Evolutionary conservation across 257 asterid species (phyloP).

Genomic region (Agastache rugosa): DNA sequence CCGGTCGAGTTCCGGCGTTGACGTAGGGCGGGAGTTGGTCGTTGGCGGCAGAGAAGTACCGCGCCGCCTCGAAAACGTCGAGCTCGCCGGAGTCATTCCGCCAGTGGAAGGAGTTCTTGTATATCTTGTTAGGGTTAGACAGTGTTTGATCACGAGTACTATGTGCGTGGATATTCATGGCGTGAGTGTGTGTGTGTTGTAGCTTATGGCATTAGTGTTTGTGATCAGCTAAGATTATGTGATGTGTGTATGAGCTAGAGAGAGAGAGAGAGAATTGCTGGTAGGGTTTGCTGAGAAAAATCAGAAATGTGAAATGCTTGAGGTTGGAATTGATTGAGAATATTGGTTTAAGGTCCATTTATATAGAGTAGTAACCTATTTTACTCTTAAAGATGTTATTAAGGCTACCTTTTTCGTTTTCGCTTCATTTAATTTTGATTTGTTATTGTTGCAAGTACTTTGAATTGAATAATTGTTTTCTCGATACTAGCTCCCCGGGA

Average conservation of each 20-base stretch:
- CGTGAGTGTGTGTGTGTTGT: constrained; percentile 2
- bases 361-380: constrained; percentile 40
- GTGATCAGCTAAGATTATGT: not conserved
- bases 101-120: constrained; percentile 59
- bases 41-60: constrained; percentile 64
- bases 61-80: constrained; percentile 87
- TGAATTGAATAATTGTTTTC: not conserved
- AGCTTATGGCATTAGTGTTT: not conserved
- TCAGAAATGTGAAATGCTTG: not conserved
- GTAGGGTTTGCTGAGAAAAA: constrained; percentile 23
- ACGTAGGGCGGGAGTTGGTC: constrained; percentile 37
- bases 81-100: constrained; percentile 73
- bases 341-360: constrained; percentile 42
- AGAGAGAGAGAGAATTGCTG: not conserved
- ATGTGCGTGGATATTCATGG: not conserved
- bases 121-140: constrained; percentile 39
- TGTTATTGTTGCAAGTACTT: not conserved
- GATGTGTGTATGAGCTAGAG: not conserved
- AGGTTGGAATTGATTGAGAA: constrained; percentile 47
- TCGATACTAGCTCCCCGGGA: too few relatives aligned
- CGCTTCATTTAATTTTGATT: not conserved
- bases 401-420: not conserved
- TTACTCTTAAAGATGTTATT: constrained; percentile 27
- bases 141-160: not conserved
- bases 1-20: not conserved